Conservation (phyloP, 2,329 filamentous ascomycete genomes). For the Paecilomyces formosus region DNA sequence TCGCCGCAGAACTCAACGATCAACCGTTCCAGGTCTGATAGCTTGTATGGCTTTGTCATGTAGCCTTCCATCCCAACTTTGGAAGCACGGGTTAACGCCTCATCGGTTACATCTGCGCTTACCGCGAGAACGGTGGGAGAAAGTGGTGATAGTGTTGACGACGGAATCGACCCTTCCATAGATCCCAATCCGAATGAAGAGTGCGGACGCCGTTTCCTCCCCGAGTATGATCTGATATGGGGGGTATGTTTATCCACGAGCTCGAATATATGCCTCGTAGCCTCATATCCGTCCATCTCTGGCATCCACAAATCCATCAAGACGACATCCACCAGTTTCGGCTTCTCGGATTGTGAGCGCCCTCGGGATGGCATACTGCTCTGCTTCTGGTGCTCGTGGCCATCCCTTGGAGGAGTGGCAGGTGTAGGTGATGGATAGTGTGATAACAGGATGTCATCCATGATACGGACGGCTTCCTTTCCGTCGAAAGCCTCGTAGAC, state of each 20-base stretch:
- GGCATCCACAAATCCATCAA: slow-evolving; percentile 76
- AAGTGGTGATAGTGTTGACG: slow-evolving; percentile 25
- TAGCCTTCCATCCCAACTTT: slow-evolving; percentile 61
- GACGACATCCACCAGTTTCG: slow-evolving; percentile 52
- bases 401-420: slow-evolving; percentile 4
- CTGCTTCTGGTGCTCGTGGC: slow-evolving; percentile 11
- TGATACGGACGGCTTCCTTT: slow-evolving; percentile 57
- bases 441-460: slow-evolving; percentile 38
- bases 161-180: slow-evolving; percentile 4
- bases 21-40: slow-evolving; percentile 54
- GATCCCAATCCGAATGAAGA: slow-evolving; percentile 4
- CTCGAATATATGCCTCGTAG: slow-evolving; percentile 54
- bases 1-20: slow-evolving; percentile 43
- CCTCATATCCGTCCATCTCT: slow-evolving; percentile 64
- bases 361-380: slow-evolving; percentile 11
- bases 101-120: slow-evolving; percentile 60
- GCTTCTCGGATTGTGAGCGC: slow-evolving; percentile 16
- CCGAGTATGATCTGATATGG: slow-evolving; percentile 11
- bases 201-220: slow-evolving; percentile 3
- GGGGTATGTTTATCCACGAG: slow-evolving; percentile 38
- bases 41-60: slow-evolving; percentile 61
- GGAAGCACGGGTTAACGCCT: slow-evolving; percentile 52
- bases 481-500: slow-evolving; percentile 62
- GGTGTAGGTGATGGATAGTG: slow-evolving; percentile 11
- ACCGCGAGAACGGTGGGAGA: slow-evolving; percentile 52